Evolutionary conservation across 306 rosid species (phyloP), one percentile per base, ranked within the genome.

Genomic region (Trifolium fragiferum): DNA sequence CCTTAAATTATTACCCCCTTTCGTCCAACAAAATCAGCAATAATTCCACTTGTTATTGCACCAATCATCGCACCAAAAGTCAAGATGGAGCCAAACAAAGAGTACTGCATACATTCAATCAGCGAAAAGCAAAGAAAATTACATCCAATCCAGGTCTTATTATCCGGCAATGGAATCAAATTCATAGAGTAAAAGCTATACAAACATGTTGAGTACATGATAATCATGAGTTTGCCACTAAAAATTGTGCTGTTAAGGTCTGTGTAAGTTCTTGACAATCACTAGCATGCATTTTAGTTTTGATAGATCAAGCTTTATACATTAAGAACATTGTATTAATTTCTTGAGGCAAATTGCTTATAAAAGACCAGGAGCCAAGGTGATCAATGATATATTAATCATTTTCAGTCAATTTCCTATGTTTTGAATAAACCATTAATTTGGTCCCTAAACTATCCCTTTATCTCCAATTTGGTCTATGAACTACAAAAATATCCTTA

Each of bases 11-110:
- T 62, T 77, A 94, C 99, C 86, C 97, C 89, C 87, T 92, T 94
- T 41, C 96, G 78, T 68, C 99, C 99, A 49, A 90, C 6, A 40
- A 72, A 70, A 84, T 91, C 97, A 5, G 89, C 87, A 30, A 94
- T 83, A 20, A 88, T 90, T 8, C 98, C 97, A 19, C 91, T 87
- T n/a, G 96, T 90, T 33, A 92, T 92, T 51, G 99, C 99, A 0
- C 99, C 98, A 57, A 91, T 78, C 98, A 94, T 94, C 1, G 98
- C 98, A 27, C 98, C 97, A 59, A 94, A 89, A 40, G 99, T 90
- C 84, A 94, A 78, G 72, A 94, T 83, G 86, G 97, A 94, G 62
- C 99, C 99, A 72, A 94, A 90, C 66, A 94, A 72, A 58, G 97
- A 92, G 86, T 82, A 94, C 97, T 94, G 86, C 82, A 76, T 6